Conservation (phyloP, 257 asterid genomes). For the Penstemon newberryi region DNA sequence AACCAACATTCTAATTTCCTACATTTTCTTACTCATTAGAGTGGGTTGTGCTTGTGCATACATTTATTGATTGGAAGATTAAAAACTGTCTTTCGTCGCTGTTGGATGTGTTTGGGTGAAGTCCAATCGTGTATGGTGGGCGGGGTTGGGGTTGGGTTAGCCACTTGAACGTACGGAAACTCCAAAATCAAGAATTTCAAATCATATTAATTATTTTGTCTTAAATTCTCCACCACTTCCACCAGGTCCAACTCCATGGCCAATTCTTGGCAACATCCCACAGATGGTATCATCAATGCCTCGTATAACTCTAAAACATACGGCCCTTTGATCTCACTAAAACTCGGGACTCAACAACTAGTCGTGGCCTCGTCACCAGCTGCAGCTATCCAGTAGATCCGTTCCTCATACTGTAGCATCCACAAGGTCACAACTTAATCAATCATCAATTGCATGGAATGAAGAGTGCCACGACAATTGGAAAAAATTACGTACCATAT, state of each 20-base stretch:
- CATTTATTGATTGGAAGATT: too few species aligned
- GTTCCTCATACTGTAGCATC: slow-evolving; percentile 31
- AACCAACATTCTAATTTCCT: too few species aligned
- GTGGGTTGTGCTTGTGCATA: too few species aligned
- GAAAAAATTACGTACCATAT: slow-evolving; percentile 32
- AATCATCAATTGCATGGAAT: slow-evolving; percentile 35
- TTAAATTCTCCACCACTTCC: slow-evolving; percentile 36
- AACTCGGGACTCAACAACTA: slow-evolving; percentile 34
- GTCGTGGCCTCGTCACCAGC: slow-evolving; percentile 51
- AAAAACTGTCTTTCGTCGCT: too few species aligned
- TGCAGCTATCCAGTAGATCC: slow-evolving; percentile 37
- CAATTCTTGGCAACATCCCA: slow-evolving; percentile 41
- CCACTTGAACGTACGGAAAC: too few species aligned
- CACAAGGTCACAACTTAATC: slow-evolving; percentile 27
- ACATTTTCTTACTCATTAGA: too few species aligned
- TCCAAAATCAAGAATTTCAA: not conserved
- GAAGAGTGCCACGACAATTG: slow-evolving; percentile 29
- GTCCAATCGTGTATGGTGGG: too few species aligned
- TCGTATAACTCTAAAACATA: slow-evolving; percentile 34
- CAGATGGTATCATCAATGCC: slow-evolving; percentile 23
- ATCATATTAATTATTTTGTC: not conserved
- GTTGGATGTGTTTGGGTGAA: too few species aligned
- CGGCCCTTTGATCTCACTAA: slow-evolving; percentile 46
- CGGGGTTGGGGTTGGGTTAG: too few species aligned
- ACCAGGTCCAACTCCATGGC: slow-evolving; percentile 64